Evolutionary conservation across 2,329 filamentous ascomycete genomes (phyloP), one percentile per base, ranked within the genome.

Genomic region (Fusarium incarnatum): DNA sequence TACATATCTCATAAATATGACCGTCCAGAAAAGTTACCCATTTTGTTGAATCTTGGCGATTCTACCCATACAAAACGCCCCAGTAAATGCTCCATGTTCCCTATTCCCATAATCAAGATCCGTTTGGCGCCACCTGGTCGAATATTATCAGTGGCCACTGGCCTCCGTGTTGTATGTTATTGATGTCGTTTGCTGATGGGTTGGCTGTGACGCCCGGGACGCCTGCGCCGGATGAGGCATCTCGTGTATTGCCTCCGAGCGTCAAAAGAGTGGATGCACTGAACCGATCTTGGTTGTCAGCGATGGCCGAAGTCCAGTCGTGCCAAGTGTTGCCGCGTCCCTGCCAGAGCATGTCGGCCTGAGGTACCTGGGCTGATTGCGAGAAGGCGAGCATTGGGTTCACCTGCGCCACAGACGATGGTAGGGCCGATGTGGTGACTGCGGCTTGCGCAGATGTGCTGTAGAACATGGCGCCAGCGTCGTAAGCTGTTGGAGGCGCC

Each of bases 241-340:
- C 72, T 41, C 75, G 70, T 40, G 73, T 57, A 34, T 56, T 78
- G 20, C 77, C 77, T 5, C 83, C 84, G 6, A 87, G 77, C 2
- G 81, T 84, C 67, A 87, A 77, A 15, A 87, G 77, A 16, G 85
- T 81, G 47, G 80, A 83, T 28, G 84, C 84, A 63, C 83, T 83
- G 74, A 83, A 86, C 25, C 83, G 80, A 46, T 86, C 83, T 60
- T 85, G 83, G 34, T 77, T 83, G 67, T 85, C 83, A 34, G 83
- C 81, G 28, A 88, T 83, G 56, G 85, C 84, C 1, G 82, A 80
- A 11, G 85, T 84, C 86, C 86, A 88, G 76, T 87, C 83, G 18
- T 85, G 81, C 86, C 86, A 88, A 0, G 84, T 80, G 64, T 83
- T 87, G 10, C 79, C 80, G 6, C 78, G 75, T 13, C 67, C 66